Evolutionary conservation across 2,329 filamentous ascomycete genomes (phyloP).

Genomic region (Phoma sp.): DNA sequence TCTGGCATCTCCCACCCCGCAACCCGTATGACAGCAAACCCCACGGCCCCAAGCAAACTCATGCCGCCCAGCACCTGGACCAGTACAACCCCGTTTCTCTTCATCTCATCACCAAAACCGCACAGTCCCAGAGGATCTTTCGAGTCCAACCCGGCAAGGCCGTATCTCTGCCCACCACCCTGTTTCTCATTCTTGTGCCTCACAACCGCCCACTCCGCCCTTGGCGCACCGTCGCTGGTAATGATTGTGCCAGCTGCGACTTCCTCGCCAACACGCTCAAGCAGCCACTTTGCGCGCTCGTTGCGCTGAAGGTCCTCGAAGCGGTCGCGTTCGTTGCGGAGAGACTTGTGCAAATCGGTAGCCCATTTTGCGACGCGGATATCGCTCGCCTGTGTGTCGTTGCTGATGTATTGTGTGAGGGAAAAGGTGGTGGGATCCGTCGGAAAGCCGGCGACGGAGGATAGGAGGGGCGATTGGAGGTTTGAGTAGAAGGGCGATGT

Average conservation of each 20-base stretch:
- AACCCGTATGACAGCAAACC: conserved; percentile 57
- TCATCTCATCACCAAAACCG: conserved; percentile 71
- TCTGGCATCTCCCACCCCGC: conserved; percentile 42
- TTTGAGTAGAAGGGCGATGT: conserved; percentile 46
- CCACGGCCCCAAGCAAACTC: conserved; percentile 75
- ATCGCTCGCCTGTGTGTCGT: conserved; percentile 68
- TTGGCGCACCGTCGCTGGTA: conserved; percentile 32
- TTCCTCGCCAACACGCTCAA: conserved; percentile 72
- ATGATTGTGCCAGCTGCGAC: conserved; percentile 53
- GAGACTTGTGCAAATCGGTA: conserved; percentile 76
- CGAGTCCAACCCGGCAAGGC: conserved; percentile 54
- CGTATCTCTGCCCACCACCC: conserved; percentile 32
- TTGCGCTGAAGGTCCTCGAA: conserved; percentile 68
- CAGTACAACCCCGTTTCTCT: conserved; percentile 69
- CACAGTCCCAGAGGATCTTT: conserved; percentile 84
- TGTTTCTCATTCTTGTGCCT: conserved; percentile 35
- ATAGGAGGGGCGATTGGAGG: conserved; percentile 45
- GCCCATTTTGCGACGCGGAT: conserved; percentile 85
- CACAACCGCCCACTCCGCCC: conserved; percentile 47
- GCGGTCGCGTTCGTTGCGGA: conserved; percentile 74
- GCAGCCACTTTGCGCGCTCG: conserved; percentile 73
- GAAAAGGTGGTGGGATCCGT: conserved; percentile 47
- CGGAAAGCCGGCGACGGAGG: conserved; percentile 42
- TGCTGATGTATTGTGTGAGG: conserved; percentile 55
- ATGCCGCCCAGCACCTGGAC: conserved; percentile 78